These are phyloP conservation scores for Sordariomycetes sp. DNA, from an alignment of 2,329 filamentous ascomycete species.

Conservation along the genomic window DNA sequence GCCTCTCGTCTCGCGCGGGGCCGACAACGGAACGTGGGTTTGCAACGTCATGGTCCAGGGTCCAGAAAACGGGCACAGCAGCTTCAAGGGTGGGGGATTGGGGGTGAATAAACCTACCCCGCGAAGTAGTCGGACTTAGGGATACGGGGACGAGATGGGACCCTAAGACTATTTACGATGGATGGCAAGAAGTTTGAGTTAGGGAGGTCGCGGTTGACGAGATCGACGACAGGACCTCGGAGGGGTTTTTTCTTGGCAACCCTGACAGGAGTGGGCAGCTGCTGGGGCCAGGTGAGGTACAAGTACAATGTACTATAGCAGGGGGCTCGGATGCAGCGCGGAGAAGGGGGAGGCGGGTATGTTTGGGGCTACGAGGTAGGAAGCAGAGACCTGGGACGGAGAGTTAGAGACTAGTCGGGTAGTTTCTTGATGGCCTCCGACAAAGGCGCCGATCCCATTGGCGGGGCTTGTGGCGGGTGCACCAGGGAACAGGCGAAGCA, in stretches of 20 bases:
- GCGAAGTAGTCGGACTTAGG: background rate
- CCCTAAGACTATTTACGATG: background rate
- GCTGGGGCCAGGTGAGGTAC: background rate
- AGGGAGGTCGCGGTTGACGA: background rate
- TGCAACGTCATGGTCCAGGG: background rate
- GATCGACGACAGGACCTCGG: background rate
- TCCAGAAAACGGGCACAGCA: background rate
- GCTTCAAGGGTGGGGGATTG: background rate
- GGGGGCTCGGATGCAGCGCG: background rate
- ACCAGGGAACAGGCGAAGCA: background rate
- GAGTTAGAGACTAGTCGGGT: background rate
- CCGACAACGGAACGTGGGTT: background rate
- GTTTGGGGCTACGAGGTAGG: background rate
- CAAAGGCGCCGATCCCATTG: conserved; percentile 1
- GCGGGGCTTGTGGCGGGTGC: background rate
- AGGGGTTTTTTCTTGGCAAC: background rate
- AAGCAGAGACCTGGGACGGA: background rate
- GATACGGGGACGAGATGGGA: background rate
- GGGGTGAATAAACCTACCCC: background rate
- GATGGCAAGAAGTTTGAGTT: background rate
- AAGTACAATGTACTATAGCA: background rate
- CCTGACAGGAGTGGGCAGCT: background rate
- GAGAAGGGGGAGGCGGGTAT: background rate
- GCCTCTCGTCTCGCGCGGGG: background rate
- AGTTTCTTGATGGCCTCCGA: background rate